Percentiles rank a stretch among this genome's conserved stretches.
Evolutionary conservation across 2,329 filamentous ascomycete species (phyloP).

Genomic region (Trichophyton benhamiae): DNA sequence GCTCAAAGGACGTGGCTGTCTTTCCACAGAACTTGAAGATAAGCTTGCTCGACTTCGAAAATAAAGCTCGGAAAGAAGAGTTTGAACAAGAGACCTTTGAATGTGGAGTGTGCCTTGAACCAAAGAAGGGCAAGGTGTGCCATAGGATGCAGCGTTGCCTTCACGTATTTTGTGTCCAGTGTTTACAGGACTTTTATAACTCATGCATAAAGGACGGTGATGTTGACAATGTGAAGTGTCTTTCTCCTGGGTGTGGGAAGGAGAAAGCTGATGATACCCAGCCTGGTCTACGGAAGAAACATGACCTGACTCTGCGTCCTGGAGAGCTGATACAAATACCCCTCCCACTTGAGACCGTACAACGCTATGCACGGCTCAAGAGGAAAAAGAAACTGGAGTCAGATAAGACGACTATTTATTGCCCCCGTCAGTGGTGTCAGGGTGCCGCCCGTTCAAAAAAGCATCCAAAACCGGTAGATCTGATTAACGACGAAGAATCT

Average conservation of each 20-base stretch:
- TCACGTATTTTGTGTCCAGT: conserved; percentile 84
- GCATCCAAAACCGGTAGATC: conserved; percentile 57
- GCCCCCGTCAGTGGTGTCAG: conserved; percentile 83
- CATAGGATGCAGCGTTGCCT: conserved; percentile 71
- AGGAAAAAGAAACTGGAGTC: conserved; percentile 86
- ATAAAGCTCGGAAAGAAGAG: conserved; percentile 55
- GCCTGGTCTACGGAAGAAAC: conserved; percentile 38
- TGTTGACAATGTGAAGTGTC: conserved; percentile 64
- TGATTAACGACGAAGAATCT: conserved; percentile 39
- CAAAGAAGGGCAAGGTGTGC: conserved; percentile 74
- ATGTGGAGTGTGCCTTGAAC: conserved; percentile 80
- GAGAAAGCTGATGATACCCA: conserved; percentile 17
- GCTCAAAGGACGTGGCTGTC: conserved; percentile 31
- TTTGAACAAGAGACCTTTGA: conserved; percentile 80
- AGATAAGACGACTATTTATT: conserved; percentile 85
- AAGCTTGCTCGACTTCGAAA: conserved; percentile 65
- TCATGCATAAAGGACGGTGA: conserved; percentile 78
- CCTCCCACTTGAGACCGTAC: conserved; percentile 57
- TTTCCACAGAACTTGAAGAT: conserved; percentile 47
- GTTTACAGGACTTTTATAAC: conserved; percentile 80
- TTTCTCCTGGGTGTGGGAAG: conserved; percentile 66
- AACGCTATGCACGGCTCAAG: conserved; percentile 78
- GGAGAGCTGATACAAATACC: conserved; percentile 73
- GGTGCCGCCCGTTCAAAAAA: conserved; percentile 68
- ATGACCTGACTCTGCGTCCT: conserved; percentile 59